Percentiles rank a stretch among this genome's conserved stretches.
Conservation (phyloP, 805 yeast genomes). For the Saccharomyces cerevisiae region DNA sequence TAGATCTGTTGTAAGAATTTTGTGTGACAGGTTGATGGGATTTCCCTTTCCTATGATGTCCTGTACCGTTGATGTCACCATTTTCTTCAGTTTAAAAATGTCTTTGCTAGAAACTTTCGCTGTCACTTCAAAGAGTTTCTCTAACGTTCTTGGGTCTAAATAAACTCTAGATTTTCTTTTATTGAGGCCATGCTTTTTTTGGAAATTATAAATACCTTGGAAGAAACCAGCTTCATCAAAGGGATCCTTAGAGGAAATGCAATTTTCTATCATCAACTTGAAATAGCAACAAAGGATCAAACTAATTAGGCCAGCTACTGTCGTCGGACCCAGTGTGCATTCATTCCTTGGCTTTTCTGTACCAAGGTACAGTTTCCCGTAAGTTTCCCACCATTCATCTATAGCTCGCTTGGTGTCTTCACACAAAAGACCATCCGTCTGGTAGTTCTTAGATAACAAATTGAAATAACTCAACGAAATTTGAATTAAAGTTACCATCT, state of each 20-base stretch:
- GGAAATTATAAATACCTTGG: constrained; percentile 64
- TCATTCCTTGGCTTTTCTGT: constrained; percentile 33
- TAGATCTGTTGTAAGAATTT: constrained; percentile 34
- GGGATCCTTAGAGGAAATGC: constrained; percentile 71
- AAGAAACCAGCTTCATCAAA: constrained; percentile 66
- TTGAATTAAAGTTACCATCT: constrained; percentile 67
- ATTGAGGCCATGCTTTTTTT: constrained; percentile 50
- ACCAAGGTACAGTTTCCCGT: constrained; percentile 40
- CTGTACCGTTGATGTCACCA: constrained; percentile 64
- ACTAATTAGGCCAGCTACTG: constrained; percentile 76
- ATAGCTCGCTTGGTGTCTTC: constrained; percentile 67
- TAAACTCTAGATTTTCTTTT: constrained; percentile 37
- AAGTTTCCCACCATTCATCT: constrained; percentile 69
- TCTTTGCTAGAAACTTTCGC: constrained; percentile 38
- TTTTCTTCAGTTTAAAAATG: constrained; percentile 49
- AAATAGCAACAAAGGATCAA: constrained; percentile 59
- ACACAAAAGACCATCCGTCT: constrained; percentile 85
- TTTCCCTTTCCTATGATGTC: constrained; percentile 44
- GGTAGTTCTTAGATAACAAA: constrained; percentile 48
- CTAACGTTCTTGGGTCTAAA: constrained; percentile 50
- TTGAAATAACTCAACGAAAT: constrained; percentile 71
- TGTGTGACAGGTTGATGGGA: constrained; percentile 29
- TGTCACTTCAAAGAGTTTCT: constrained; percentile 40
- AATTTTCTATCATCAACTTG: constrained; percentile 52
- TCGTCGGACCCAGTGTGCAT: constrained; percentile 52